A percentile compares a stretch with the other conserved stretches of the same genome.
phyloP scores from a whole-genome alignment of 106 monocot genomes.

The Gastrodia elata region DNA sequence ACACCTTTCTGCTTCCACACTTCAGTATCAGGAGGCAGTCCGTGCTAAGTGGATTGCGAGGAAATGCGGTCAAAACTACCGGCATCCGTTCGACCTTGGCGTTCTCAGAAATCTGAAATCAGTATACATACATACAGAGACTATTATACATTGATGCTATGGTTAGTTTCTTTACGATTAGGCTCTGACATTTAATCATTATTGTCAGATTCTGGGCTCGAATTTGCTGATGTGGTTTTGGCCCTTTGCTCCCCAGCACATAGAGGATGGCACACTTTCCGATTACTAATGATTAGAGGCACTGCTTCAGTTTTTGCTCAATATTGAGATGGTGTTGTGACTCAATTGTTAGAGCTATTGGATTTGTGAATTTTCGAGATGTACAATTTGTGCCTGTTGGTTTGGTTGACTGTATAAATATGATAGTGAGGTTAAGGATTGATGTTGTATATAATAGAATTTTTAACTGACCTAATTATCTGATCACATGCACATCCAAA shows the following conservation, averaged over 20 bases:
- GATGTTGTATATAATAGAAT: too few species aligned
- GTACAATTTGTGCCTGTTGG: too few species aligned
- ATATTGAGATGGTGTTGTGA: too few species aligned
- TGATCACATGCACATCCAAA: too few species aligned
- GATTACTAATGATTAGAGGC: constrained; percentile 26
- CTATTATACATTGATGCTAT: too few species aligned
- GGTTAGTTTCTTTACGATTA: too few species aligned
- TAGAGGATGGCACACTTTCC: constrained; percentile 61
- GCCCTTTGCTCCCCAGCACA: constrained; percentile 33
- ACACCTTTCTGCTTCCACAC: background rate
- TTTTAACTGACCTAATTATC: too few species aligned
- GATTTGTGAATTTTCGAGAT: too few species aligned
- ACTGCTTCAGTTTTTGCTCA: background rate
- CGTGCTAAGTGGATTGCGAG: constrained; percentile 57
- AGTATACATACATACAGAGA: constrained; percentile 14
- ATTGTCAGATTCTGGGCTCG: constrained; percentile 45
- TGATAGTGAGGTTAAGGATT: too few species aligned
- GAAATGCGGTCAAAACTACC: constrained; percentile 58
- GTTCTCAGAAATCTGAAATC: constrained; percentile 29
- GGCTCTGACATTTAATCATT: too few species aligned
- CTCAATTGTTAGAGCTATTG: background rate
- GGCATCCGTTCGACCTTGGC: constrained; percentile 56
- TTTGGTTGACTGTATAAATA: too few species aligned
- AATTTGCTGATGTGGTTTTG: constrained; percentile 51
- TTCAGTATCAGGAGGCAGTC: constrained; percentile 47